Percentiles rank a stretch among this genome's conserved stretches.
These are phyloP conservation scores for Hypsizygus ulmarius DNA, from an alignment of 1,284 basidiomycete genomes.

Conservation along the genomic window DNA sequence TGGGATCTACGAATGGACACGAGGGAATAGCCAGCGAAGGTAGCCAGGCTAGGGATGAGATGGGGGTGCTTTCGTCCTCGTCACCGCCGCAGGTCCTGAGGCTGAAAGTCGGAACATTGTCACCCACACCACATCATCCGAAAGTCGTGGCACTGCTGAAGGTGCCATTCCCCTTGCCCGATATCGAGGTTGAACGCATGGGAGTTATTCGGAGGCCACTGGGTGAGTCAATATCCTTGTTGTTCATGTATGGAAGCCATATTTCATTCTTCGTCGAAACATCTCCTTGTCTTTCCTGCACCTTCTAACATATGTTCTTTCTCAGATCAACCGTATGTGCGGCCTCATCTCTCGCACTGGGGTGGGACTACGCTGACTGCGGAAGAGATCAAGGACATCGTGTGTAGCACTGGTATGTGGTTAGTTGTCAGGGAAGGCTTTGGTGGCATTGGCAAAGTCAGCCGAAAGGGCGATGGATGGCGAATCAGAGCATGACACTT, in stretches of 20 bases:
- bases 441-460: conserved; percentile 82
- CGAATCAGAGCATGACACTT: conserved; percentile 49
- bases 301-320: neutral
- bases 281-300: neutral
- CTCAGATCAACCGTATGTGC: conserved; percentile 10
- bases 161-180: conserved; percentile 82
- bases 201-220: conserved; percentile 49
- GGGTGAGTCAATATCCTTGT: conserved; percentile 27
- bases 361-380: conserved; percentile 67
- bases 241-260: neutral
- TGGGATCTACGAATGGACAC: neutral
- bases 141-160: conserved; percentile 91
- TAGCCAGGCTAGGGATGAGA: conserved; percentile 7
- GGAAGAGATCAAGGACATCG: conserved; percentile 93
- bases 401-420: conserved; percentile 89
- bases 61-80: conserved; percentile 5
- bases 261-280: neutral
- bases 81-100: conserved; percentile 26
- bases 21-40: neutral
- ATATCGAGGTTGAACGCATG: conserved; percentile 66
- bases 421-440: conserved; percentile 90
- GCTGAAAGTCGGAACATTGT: conserved; percentile 75
- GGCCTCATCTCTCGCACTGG: conserved; percentile 15
- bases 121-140: conserved; percentile 94
- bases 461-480: conserved; percentile 77